Conservation (phyloP, 1,139 yeast genomes). For the Yamadazyma epiphylla region DNA sequence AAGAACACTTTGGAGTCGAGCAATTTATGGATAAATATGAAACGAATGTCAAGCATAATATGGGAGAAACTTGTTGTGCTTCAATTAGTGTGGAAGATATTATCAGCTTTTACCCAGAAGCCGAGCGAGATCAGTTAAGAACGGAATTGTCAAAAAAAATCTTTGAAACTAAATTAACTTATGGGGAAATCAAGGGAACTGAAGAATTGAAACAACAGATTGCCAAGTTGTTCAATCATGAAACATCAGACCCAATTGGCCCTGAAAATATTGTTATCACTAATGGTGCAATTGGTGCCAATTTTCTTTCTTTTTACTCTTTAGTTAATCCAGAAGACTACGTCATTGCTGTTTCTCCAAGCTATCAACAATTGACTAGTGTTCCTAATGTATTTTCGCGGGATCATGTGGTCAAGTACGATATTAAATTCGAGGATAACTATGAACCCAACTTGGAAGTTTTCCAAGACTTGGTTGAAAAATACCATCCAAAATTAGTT, state of each 20-base stretch:
- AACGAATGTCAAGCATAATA: constrained; percentile 31
- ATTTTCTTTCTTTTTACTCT: constrained; percentile 45
- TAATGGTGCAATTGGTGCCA: constrained; percentile 60
- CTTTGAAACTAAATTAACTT: constrained; percentile 28
- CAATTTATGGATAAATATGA: constrained; percentile 56
- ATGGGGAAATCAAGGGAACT: constrained; percentile 50
- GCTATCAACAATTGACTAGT: constrained; percentile 49
- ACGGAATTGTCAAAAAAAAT: constrained; percentile 6
- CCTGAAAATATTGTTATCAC: constrained; percentile 38
- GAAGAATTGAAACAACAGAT: constrained; percentile 32
- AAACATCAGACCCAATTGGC: constrained; percentile 13
- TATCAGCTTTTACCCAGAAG: constrained; percentile 21
- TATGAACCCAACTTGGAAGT: constrained; percentile 35
- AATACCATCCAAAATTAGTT: constrained; percentile 39
- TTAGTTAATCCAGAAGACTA: constrained; percentile 47
- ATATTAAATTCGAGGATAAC: constrained; percentile 26
- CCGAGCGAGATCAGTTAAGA: constrained; percentile 3
- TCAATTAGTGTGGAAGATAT: constrained; percentile 42
- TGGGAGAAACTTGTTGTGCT: constrained; percentile 55
- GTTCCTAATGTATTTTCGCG: constrained; percentile 48
- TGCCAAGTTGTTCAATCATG: constrained; percentile 32
- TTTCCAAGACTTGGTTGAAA: constrained; percentile 24
- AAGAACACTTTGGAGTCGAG: constrained; percentile 51
- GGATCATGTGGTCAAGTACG: constrained; percentile 30
- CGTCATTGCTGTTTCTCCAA: constrained; percentile 48